Evolutionary conservation across 2,329 filamentous ascomycete genomes (phyloP).

Genomic region (Arthrobotrys iridis): DNA sequence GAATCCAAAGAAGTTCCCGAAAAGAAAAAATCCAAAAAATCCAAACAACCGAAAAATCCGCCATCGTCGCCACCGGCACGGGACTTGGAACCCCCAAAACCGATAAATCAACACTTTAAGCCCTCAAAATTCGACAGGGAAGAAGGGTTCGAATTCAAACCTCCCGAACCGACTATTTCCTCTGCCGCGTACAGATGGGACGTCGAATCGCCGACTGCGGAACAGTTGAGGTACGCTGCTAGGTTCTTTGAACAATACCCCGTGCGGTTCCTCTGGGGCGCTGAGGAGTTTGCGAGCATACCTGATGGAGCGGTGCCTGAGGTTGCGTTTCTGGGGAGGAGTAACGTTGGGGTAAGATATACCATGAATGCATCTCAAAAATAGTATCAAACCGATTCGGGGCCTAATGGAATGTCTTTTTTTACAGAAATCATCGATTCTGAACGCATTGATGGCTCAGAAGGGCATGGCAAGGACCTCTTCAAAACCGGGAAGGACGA

Average conservation of each 20-base stretch:
- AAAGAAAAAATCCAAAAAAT: neutral
- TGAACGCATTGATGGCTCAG: conserved; percentile 71
- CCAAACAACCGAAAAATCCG: neutral
- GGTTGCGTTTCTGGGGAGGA: conserved; percentile 72
- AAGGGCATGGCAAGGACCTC: conserved; percentile 67
- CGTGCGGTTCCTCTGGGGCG: conserved; percentile 70
- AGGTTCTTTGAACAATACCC: conserved; percentile 65
- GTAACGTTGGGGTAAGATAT: conserved; percentile 69
- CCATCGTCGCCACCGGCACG: neutral
- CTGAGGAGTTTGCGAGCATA: conserved; percentile 70
- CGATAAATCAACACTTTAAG: conserved; percentile 40
- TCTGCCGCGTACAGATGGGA: conserved; percentile 65
- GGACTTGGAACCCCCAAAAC: neutral
- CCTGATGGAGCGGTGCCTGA: conserved; percentile 63
- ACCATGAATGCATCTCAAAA: neutral
- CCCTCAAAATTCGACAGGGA: conserved; percentile 37
- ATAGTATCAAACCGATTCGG: neutral
- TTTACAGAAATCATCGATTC: conserved; percentile 68
- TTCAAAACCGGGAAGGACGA: conserved; percentile 71
- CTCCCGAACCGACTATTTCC: conserved; percentile 47
- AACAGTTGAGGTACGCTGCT: conserved; percentile 64
- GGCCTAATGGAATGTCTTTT: neutral
- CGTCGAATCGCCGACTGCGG: conserved; percentile 63
- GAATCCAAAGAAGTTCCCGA: neutral
- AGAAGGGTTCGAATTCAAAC: conserved; percentile 39